These are phyloP conservation scores for Alloteropsis semialata DNA, from an alignment of 176 grass and related monocot species.

Conservation along the genomic window DNA sequence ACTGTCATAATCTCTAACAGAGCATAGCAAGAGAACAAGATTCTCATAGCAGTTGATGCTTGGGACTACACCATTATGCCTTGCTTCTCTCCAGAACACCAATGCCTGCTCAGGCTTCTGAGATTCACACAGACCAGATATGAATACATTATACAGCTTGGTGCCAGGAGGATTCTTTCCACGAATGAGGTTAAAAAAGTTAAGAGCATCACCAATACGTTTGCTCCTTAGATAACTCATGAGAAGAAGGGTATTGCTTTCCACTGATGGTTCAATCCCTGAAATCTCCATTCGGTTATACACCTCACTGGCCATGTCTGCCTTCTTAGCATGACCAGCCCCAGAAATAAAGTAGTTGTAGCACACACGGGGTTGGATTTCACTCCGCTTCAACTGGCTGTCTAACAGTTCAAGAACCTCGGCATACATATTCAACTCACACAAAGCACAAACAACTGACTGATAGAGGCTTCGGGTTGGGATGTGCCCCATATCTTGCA, in stretches of 20 bases:
- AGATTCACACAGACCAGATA: constrained; percentile 82
- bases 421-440: constrained; percentile 54
- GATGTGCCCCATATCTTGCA: constrained; percentile 85
- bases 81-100: constrained; percentile 81
- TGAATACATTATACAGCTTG: constrained; percentile 87
- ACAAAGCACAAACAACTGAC: constrained; percentile 66
- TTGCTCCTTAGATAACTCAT: constrained; percentile 80
- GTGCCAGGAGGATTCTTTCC: constrained; percentile 49
- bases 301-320: constrained; percentile 70
- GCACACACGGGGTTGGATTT: constrained; percentile 52
- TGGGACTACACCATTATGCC: constrained; percentile 70
- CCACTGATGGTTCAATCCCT: constrained; percentile 56
- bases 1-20: constrained; percentile 58
- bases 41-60: constrained; percentile 81
- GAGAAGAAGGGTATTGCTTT: constrained; percentile 70
- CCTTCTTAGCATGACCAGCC: constrained; percentile 62
- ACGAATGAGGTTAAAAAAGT: constrained; percentile 60
- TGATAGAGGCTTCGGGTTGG: constrained; percentile 67
- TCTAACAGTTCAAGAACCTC: constrained; percentile 67
- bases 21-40: constrained; percentile 70
- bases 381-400: constrained; percentile 62
- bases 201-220: constrained; percentile 68
- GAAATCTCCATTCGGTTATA: constrained; percentile 70
- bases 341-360: constrained; percentile 89
- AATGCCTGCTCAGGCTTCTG: constrained; percentile 62